These are phyloP conservation scores for Reticulascus tulasneorum DNA, from an alignment of 2,329 filamentous ascomycete species.

Conservation along the genomic window DNA sequence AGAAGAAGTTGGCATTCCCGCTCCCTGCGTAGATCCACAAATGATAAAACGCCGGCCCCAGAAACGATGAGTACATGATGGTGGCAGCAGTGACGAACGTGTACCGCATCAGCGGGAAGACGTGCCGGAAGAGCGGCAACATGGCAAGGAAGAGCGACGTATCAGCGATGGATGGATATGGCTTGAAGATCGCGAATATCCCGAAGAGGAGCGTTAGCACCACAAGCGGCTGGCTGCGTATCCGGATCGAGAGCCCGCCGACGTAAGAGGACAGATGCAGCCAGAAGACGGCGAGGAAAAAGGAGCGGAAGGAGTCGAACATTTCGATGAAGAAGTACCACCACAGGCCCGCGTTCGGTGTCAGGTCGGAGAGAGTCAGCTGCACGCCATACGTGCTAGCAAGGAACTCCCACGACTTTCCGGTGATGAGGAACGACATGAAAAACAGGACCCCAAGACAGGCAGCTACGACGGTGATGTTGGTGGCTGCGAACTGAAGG, in stretches of 20 bases:
- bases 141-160: slow-evolving; percentile 80
- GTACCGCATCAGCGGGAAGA: slow-evolving; percentile 90
- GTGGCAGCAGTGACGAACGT: slow-evolving; percentile 81
- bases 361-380: slow-evolving; percentile 83
- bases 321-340: slow-evolving; percentile 99
- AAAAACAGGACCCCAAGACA: slow-evolving; percentile 61
- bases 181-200: slow-evolving; percentile 92
- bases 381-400: slow-evolving; percentile 89
- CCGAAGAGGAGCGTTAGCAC: slow-evolving; percentile 81
- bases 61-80: slow-evolving; percentile 79
- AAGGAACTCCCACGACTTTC: slow-evolving; percentile 81
- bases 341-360: slow-evolving; percentile 94
- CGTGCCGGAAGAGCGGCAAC: slow-evolving; percentile 81
- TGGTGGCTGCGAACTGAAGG: slow-evolving; percentile 49
- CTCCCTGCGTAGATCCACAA: slow-evolving; percentile 98
- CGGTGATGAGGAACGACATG: slow-evolving; percentile 70
- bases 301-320: slow-evolving; percentile 95
- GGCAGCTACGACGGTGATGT: slow-evolving; percentile 47
- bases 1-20: slow-evolving; percentile 98
- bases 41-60: slow-evolving; percentile 94
- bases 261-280: slow-evolving; percentile 90
- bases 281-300: slow-evolving; percentile 98
- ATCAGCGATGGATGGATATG: slow-evolving; percentile 91
- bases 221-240: slow-evolving; percentile 82
- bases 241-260: slow-evolving; percentile 74